Evolutionary conservation across 148 eudicot genomes (phyloP), one percentile per base, ranked within the genome.

Genomic region (Limonium bicolor): DNA sequence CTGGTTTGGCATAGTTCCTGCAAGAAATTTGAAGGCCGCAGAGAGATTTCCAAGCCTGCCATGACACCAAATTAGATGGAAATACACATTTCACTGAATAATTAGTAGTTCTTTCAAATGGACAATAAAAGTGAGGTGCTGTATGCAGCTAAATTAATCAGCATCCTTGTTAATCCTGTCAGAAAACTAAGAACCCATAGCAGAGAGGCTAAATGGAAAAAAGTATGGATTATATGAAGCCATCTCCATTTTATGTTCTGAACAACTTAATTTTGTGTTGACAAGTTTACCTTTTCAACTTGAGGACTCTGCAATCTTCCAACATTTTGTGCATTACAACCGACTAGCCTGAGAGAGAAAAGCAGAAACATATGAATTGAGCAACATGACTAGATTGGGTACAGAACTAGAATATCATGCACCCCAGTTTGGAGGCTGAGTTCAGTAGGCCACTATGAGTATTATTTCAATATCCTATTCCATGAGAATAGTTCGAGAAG

Each of bases 31-130:
- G 73, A 57, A 82, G 71, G 50, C 54, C 67, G 22, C 80, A 78
- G 47, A 92, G 79, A 42, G 69, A 64, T 63, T 73, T 64, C 95
- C 95, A 92, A 35, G 88, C 88, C 99, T 92, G 82, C 61, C 61
- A 66, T n/a, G n/a, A n/a, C n/a, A n/a, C n/a, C n/a, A n/a, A n/a
- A n/a, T n/a, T n/a, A n/a, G n/a, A n/a, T n/a, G n/a, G n/a, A 46
- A 58, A 41, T 19, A 30, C 27, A 51, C 49, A 53, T 38, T 33
- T 39, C 46, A 58, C 17, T 25, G 19, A 28, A 39, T 9, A 17
- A 27, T 14, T 29, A 31, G 30, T 43, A 32, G 32, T 27, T 40
- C 20, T 38, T 52, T 32, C 27, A 51, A 5, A 10, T 13, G 30
- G 18, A 24, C 7, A 19, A 23, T 24, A 24, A 43, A 1, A 23